Evolutionary conservation across 2,329 filamentous ascomycete genomes (phyloP).

Genomic region (Aureobasidium pullulans): DNA sequence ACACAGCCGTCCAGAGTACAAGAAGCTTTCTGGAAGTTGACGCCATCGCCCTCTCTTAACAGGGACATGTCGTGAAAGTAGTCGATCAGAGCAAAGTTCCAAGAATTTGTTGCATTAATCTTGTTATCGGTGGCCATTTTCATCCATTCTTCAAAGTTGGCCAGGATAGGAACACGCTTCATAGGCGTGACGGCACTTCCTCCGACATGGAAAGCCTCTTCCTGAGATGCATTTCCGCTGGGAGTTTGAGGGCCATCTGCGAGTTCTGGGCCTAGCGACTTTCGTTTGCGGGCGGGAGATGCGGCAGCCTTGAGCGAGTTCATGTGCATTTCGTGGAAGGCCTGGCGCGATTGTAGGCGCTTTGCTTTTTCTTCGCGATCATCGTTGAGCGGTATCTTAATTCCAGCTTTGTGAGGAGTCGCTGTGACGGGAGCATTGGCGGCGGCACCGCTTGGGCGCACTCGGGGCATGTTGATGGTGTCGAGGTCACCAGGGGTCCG

Average conservation of each 20-base stretch:
- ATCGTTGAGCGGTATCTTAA: constrained; percentile 90
- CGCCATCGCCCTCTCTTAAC: constrained; percentile 88
- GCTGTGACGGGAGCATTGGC: constrained; percentile 33
- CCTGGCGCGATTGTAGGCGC: constrained; percentile 78
- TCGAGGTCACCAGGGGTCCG: constrained; percentile 17
- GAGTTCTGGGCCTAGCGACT: constrained; percentile 42
- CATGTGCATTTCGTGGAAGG: constrained; percentile 81
- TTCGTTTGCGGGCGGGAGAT: constrained; percentile 61
- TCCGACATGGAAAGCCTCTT: constrained; percentile 53
- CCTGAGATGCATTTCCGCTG: constrained; percentile 32
- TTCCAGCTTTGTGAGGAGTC: constrained; percentile 47
- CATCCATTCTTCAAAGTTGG: constrained; percentile 99
- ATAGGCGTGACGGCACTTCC: constrained; percentile 81
- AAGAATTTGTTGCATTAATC: constrained; percentile 96
- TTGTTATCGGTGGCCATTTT: constrained; percentile 98
- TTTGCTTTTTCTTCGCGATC: constrained; percentile 87
- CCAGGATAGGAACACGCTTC: constrained; percentile 90
- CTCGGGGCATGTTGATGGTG: constrained; percentile 29
- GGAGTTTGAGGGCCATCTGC: constrained; percentile 45
- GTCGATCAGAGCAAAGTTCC: constrained; percentile 99
- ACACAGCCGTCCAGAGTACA: constrained; percentile 96
- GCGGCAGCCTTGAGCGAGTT: constrained; percentile 81
- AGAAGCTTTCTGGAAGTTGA: constrained; percentile 98
- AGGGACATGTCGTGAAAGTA: constrained; percentile 99
- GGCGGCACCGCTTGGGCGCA: constrained; percentile 31